Conservation (phyloP, 2,329 filamentous ascomycete species). For the Cercospora zeina region DNA sequence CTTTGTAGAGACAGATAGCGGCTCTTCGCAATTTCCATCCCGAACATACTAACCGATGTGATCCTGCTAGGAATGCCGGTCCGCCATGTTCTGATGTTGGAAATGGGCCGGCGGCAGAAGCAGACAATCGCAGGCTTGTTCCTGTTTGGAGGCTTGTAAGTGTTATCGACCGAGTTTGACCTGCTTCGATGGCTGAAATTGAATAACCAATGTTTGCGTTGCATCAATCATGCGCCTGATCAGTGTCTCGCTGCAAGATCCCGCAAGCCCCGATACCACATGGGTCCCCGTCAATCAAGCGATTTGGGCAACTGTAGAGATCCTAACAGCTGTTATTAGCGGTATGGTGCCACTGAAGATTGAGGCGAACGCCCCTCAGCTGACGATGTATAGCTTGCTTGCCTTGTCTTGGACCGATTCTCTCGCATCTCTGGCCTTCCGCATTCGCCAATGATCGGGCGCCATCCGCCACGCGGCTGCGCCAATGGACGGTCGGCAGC, state of each 20-base stretch:
- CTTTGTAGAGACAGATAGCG: background rate
- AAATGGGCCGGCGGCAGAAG: background rate
- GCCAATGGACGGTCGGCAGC: background rate
- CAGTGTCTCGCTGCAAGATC: background rate
- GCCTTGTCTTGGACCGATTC: background rate
- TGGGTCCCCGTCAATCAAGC: background rate
- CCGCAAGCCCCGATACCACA: background rate
- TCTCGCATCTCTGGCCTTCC: background rate
- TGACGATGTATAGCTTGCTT: background rate
- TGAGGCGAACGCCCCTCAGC: background rate
- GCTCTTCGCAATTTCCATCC: background rate
- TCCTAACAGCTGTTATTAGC: background rate
- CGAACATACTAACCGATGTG: background rate
- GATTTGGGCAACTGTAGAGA: background rate
- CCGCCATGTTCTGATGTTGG: constrained; percentile 1
- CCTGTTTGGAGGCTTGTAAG: background rate
- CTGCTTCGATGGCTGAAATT: background rate
- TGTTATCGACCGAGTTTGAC: background rate
- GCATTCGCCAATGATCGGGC: constrained; percentile 1
- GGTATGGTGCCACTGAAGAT: background rate
- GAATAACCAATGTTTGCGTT: background rate
- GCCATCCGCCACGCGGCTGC: background rate
- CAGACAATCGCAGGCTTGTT: background rate
- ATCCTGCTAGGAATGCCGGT: background rate
- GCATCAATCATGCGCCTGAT: background rate